A percentile compares a stretch with the other conserved stretches of the same genome.
phyloP scores from a whole-genome alignment of 2,329 filamentous ascomycete genomes.

The Fusarium scirpi region DNA sequence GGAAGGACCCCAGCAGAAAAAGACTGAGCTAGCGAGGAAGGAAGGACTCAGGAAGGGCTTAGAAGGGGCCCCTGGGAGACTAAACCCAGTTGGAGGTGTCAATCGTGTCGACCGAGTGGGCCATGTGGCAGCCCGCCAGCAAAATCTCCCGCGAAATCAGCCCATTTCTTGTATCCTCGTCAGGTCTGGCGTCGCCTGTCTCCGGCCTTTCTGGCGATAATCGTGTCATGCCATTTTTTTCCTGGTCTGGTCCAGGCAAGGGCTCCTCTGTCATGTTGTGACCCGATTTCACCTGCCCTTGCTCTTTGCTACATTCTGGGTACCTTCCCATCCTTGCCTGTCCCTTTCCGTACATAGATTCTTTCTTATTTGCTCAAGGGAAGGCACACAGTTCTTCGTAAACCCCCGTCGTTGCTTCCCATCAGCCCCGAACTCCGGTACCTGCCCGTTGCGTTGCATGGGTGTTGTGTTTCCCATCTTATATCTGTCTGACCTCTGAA shows the following conservation, averaged over 20 bases:
- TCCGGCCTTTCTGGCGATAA: constrained; percentile 49
- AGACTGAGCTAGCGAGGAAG: constrained; percentile 22
- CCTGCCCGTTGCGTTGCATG: constrained; percentile 38
- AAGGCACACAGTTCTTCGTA: constrained; percentile 25
- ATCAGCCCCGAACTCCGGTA: constrained; percentile 39
- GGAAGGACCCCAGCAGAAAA: constrained; percentile 30
- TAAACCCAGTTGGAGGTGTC: constrained; percentile 40
- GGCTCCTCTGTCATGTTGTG: constrained; percentile 32
- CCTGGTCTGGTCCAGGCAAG: constrained; percentile 29
- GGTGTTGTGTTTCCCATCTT: constrained; percentile 37
- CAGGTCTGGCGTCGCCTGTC: constrained; percentile 48
- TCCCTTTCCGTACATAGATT: constrained; percentile 28
- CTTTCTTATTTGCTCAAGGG: constrained; percentile 11
- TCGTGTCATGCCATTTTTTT: constrained; percentile 54
- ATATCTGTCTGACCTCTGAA: constrained; percentile 37
- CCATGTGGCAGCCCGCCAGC: constrained; percentile 43
- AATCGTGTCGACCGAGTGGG: constrained; percentile 39
- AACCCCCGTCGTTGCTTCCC: constrained; percentile 42
- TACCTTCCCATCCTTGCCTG: constrained; percentile 17
- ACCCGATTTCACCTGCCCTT: constrained; percentile 39
- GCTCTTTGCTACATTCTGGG: constrained; percentile 7
- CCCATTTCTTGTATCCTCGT: constrained; percentile 53
- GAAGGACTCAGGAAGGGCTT: not conserved
- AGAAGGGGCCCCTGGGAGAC: constrained; percentile 21
- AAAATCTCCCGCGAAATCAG: constrained; percentile 52